These are phyloP conservation scores for Talaromyces sp. DNA, from an alignment of 2,329 filamentous ascomycete species.

Conservation along the genomic window DNA sequence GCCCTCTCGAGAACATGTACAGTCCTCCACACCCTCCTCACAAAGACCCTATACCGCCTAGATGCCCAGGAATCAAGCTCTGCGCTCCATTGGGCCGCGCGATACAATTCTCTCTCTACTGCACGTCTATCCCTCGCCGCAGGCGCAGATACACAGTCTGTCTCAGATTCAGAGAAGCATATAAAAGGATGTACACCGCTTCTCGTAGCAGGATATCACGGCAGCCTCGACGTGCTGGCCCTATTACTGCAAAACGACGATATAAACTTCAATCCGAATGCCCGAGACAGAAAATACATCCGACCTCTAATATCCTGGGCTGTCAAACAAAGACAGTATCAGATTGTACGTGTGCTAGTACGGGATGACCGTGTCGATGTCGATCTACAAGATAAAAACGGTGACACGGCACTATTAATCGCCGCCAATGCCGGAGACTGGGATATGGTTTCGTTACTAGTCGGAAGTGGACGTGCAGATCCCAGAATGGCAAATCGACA, in stretches of 20 bases:
- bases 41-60: constrained; percentile 18
- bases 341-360: constrained; percentile 18
- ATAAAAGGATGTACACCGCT: constrained; percentile 22
- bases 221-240: constrained; percentile 8
- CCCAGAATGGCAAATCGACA: constrained; percentile 20
- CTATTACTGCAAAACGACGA: constrained; percentile 16
- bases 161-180: constrained; percentile 10
- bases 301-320: constrained; percentile 25
- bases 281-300: constrained; percentile 20
- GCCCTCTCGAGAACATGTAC: constrained; percentile 17
- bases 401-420: constrained; percentile 21
- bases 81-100: constrained; percentile 27
- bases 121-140: constrained; percentile 16
- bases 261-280: constrained; percentile 19
- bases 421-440: constrained; percentile 12
- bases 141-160: constrained; percentile 17
- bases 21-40: constrained; percentile 17
- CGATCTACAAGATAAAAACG: constrained; percentile 23
- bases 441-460: constrained; percentile 11
- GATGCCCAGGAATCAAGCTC: constrained; percentile 8
- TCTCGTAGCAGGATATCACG: constrained; percentile 22
- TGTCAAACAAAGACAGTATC: constrained; percentile 12
- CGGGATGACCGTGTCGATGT: constrained; percentile 20
- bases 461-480: constrained; percentile 14
- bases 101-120: constrained; percentile 10